Evolutionary conservation across 192 early-diverging fungal genomes (phyloP), one percentile per base, ranked within the genome.

Genomic region (Pecoramyces ruminantium): DNA sequence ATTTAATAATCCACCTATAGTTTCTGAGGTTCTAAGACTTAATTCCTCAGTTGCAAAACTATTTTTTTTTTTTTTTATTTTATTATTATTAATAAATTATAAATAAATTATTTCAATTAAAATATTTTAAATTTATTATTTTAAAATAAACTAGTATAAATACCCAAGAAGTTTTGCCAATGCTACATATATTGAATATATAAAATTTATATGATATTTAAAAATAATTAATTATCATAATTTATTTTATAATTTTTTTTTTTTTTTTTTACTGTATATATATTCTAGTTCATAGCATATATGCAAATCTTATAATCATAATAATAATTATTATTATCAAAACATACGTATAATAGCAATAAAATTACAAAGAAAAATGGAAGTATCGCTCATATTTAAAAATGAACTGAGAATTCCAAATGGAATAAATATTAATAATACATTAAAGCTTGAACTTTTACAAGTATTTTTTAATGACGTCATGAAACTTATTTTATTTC

Each of bases 21-120:
- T 91, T 80, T 94, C 86, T n/a, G 90, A 90, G 29, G 91, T 86
- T 39, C 93, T 85, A 16, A 92, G 77, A 29, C 91, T 85, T 29
- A 96, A 83, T 79, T 98, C 94, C 81, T 98, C 96, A 11, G 95
- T 98, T 4, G 91, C 89, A 84, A 94, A 92, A 25, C 93, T 51
- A 21, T 14, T 21, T 51, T 21, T 6, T 6, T 34, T 34, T 34
- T 34, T 34, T 6, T n/a, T n/a, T n/a, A n/a, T n/a, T n/a, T n/a
- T n/a, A n/a, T n/a, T n/a, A n/a, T n/a, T n/a, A n/a, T n/a, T n/a
- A n/a, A n/a, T n/a, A n/a, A n/a, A n/a, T n/a, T n/a, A n/a, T n/a
- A n/a, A n/a, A n/a, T n/a, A n/a, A n/a, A n/a, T n/a, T n/a, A n/a
- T n/a, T n/a, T n/a, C n/a, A n/a, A n/a, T n/a, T n/a, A n/a, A n/a